Evolutionary conservation across 176 grass and related monocot species (phyloP).

Genomic region (Bonia amplexicaulis): DNA sequence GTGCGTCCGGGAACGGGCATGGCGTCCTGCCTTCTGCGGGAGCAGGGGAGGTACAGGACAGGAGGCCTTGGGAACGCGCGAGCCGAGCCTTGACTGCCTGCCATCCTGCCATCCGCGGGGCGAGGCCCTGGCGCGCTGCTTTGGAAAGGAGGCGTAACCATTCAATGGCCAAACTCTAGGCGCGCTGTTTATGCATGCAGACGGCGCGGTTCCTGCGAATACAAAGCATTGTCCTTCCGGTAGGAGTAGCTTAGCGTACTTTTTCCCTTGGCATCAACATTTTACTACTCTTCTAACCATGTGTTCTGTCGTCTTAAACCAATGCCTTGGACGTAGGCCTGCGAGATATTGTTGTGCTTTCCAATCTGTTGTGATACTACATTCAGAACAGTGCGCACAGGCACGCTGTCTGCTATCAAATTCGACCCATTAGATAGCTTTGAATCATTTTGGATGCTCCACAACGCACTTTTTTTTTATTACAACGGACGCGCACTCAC

Average conservation of each 20-base stretch:
- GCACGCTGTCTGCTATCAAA: no score
- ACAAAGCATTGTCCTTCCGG: background rate
- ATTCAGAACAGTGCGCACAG: no score
- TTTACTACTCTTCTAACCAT: background rate
- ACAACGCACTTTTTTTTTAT: no score
- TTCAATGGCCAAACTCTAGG: background rate
- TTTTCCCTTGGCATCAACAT: background rate
- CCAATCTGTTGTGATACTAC: no score
- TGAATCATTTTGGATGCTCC: background rate
- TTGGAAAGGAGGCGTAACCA: conserved; percentile 34
- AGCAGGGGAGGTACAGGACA: background rate
- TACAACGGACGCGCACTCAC: no score
- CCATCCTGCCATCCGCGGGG: conserved; percentile 28
- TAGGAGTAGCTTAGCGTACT: no score
- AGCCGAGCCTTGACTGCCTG: conserved; percentile 35
- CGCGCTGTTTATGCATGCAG: background rate
- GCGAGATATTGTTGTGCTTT: no score
- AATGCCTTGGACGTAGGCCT: no score
- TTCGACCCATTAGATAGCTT: background rate
- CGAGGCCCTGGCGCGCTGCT: background rate
- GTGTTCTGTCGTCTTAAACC: no score
- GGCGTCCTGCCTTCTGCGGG: background rate
- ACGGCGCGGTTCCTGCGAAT: background rate
- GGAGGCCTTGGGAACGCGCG: conserved; percentile 32
- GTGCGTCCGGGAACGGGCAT: conserved; percentile 19